Base-by-base conservation (phyloP, 495 filamentous ascomycete species). In the Penicillium nucicola region DNA sequence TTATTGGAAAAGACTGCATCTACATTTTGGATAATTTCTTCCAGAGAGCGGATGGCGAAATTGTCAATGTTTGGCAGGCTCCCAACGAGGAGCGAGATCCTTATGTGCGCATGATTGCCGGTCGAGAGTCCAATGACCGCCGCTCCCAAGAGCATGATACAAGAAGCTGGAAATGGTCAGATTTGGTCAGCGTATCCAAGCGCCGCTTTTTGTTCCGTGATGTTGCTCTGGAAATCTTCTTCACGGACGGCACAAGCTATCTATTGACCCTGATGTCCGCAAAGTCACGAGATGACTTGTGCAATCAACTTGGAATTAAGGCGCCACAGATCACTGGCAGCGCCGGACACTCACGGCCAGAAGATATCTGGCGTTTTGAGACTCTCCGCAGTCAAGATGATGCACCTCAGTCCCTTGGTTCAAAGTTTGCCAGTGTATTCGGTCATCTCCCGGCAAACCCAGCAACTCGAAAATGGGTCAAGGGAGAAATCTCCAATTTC, bases 1-100 rank as follows among this genome's bases (percentile, higher is more conserved):
- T 97, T 41, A 70, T 96, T 50, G 93, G 95, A n/a, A 97, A 95
- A 66, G 84, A 89, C 50, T 86, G 82, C 48, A 80, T 98, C 34
- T 98, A 98, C 65, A 85, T 98, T 42, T 84, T 97, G 52, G 93
- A 98, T 64, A 89, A 89, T 61, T 89, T 93, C 57, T 97, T 98
- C 68, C 92, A 97, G 63, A 80, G 92, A 45, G 82, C 86, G 3
- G 92, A 97, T 64, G 93, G 93, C 17, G 93, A 98, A 64, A 95
- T 98, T 58, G 87, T 97, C 33, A 90, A 95, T 56, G 92, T 95
- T 15, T 89, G 86, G 83, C 90, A 97, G 68, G 93, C 95, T 18
- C 92, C 92, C 13, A 65, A 78, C 5, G 92, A 97, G 52, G 93
- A 98, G 66, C 84, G 93, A 34, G 93, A 98, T 62, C 89, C 91